Base-by-base conservation (phyloP, 2,329 filamentous ascomycete species). In the Scedosporium minutisporum region DNA sequence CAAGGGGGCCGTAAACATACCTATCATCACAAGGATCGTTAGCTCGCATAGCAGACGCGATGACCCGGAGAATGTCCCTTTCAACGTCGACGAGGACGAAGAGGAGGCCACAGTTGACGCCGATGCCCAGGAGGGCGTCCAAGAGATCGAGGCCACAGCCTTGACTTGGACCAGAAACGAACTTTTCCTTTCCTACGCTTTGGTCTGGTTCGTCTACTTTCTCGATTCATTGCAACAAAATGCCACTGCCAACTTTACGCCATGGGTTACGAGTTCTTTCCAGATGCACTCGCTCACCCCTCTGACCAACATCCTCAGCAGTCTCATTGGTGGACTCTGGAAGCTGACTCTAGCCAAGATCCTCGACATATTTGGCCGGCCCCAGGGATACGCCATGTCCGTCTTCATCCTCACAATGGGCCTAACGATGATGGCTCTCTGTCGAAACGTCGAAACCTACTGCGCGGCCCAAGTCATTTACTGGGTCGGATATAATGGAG, bases 381-480 rank as follows among this genome's bases (percentile, higher is more conserved):
- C 85, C 7, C 80, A 86, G 67, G 86, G 84, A 3, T 86, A 84
- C 66, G 71, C 80, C 16, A 66, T 86, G 29, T 81, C 80, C 67
- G 75, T 83, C 2, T 59, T 75, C 0, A 72, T 85, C 29, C 78
- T 79, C 27, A 77, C 81, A 0, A 6, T 76, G 57, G 78, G 77
- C 5, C 77, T 87, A 25, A 76, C 85, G 61, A 80, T 89, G 72
- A 87, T 87, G 76, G 86, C 87, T 3, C 77, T 77, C 0, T 87
- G 80, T 70, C 75, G 78, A 3, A 71, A 68, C 18, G 70, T 76
- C 10, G 66, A 74, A 63, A 70, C 68, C 3, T 77, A 84, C 69
- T 81, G 82, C 51, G 84, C 84, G 1, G 83, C 82, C 0, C 80
- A 85, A 64, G 84, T 89, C 6, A 84, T 89, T 63, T 88, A 88